Percentiles rank a stretch among this genome's conserved stretches.
phyloP scores from a whole-genome alignment of 2,329 filamentous ascomycete species.

The Alternaria sp. region DNA sequence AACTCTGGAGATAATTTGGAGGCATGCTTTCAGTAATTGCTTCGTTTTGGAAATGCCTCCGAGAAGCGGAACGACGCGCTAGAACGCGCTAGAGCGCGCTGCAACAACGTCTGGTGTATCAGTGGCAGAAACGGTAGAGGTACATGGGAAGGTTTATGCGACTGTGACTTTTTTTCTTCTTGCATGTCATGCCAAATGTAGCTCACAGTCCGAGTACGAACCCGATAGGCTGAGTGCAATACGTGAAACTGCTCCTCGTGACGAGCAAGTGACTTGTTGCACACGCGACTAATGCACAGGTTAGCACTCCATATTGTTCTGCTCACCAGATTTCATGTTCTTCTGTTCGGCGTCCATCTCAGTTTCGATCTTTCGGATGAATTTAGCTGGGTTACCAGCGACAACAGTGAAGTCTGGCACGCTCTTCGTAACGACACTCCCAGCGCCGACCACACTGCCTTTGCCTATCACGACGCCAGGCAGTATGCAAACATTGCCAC shows the following conservation, averaged over 20 bases:
- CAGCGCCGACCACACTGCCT: constrained; percentile 78
- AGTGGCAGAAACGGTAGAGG: background rate
- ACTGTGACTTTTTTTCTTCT: background rate
- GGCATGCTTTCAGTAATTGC: background rate
- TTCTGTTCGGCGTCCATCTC: constrained; percentile 39
- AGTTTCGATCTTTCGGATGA: constrained; percentile 61
- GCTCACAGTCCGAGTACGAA: background rate
- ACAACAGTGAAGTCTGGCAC: constrained; percentile 71
- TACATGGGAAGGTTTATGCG: background rate
- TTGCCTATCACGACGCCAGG: constrained; percentile 80
- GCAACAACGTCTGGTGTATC: background rate
- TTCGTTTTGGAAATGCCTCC: background rate
- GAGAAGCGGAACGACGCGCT: constrained; percentile 2
- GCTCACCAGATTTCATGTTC: constrained; percentile 5
- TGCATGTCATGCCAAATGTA: background rate
- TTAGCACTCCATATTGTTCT: background rate
- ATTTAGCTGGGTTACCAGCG: constrained; percentile 71
- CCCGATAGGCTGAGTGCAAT: background rate
- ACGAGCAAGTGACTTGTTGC: background rate
- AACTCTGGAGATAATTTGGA: background rate
- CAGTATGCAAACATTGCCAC: constrained; percentile 65
- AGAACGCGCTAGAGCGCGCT: background rate
- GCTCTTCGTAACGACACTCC: constrained; percentile 83
- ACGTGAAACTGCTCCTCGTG: constrained; percentile 1
- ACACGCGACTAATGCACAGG: background rate